A percentile compares a stretch with the other conserved stretches of the same genome.
Evolutionary conservation across 352 stramenopile species (phyloP).

Genomic region (Pythium utonaiense): DNA sequence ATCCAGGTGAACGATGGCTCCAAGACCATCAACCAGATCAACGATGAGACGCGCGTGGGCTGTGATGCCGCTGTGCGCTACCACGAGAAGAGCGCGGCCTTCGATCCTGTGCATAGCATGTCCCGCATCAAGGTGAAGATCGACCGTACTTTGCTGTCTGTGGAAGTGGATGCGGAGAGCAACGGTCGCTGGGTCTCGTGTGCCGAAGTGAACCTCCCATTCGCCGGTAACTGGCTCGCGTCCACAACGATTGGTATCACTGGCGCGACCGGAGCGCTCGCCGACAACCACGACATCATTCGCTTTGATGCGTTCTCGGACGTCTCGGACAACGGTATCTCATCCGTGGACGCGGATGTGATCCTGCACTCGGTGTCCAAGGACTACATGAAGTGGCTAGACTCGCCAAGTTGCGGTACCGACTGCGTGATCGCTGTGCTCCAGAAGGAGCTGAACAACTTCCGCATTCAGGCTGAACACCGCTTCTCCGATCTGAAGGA

Average conservation of each 20-base stretch:
- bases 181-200: conserved; percentile 64
- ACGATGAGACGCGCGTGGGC: conserved; percentile 57
- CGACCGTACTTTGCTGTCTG: conserved; percentile 41
- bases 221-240: conserved; percentile 58
- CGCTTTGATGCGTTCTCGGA: conserved; percentile 71
- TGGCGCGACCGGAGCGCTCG: conserved; percentile 66
- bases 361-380: conserved; percentile 82
- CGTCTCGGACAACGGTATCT: conserved; percentile 38
- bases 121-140: conserved; percentile 80
- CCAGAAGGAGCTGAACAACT: conserved; percentile 77
- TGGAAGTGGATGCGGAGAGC: conserved; percentile 66
- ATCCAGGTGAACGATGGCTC: conserved; percentile 79
- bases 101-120: conserved; percentile 78
- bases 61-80: conserved; percentile 80
- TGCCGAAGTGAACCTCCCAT: conserved; percentile 59
- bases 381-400: conserved; percentile 82
- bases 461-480: conserved; percentile 79
- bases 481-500: conserved; percentile 82
- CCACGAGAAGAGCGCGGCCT: conserved; percentile 72
- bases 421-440: conserved; percentile 77
- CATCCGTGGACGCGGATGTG: conserved; percentile 54
- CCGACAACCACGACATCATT: conserved; percentile 86
- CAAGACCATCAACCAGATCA: conserved; percentile 65
- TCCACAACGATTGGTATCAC: conserved; percentile 70
- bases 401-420: conserved; percentile 69